These are phyloP conservation scores for Talaromyces sp. DNA, from an alignment of 2,329 filamentous ascomycete genomes.

Conservation along the genomic window DNA sequence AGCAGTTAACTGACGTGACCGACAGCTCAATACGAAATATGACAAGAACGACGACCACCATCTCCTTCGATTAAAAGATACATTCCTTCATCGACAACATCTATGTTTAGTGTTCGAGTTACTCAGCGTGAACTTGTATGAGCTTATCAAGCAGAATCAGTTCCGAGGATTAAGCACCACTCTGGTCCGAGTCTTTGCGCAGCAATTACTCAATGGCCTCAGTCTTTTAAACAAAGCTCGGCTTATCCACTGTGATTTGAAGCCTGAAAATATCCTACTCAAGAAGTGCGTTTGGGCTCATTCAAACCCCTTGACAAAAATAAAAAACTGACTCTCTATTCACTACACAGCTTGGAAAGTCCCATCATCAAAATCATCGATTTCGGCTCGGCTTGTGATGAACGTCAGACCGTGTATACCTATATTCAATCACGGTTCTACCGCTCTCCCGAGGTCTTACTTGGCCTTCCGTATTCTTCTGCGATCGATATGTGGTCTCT, in stretches of 20 bases:
- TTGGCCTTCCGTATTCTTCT: conserved; percentile 95
- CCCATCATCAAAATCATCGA: conserved; percentile 99
- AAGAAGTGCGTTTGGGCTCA: conserved; percentile 63
- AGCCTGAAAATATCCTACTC: conserved; percentile 93
- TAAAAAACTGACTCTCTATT: conserved; percentile 4
- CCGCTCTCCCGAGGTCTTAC: conserved; percentile 86
- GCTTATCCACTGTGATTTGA: conserved; percentile 95
- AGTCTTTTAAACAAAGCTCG: conserved; percentile 92
- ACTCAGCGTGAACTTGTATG: conserved; percentile 94
- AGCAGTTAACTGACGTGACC: background rate
- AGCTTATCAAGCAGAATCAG: conserved; percentile 98
- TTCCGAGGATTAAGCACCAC: conserved; percentile 97
- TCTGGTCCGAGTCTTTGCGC: conserved; percentile 91
- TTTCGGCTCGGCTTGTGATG: conserved; percentile 96
- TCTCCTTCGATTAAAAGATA: conserved; percentile 88
- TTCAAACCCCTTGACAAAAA: background rate
- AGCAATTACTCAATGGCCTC: conserved; percentile 89
- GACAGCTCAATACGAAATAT: conserved; percentile 89
- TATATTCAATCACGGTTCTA: conserved; percentile 99
- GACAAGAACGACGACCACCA: conserved; percentile 99
- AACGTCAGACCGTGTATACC: conserved; percentile 96
- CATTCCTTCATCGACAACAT: conserved; percentile 96
- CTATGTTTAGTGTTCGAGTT: conserved; percentile 94
- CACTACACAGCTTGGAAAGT: conserved; percentile 66
- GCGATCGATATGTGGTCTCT: conserved; percentile 99